A percentile compares a stretch with the other conserved stretches of the same genome.
Conservation (phyloP, 805 yeast genomes). For the Barnettozyma sucrosica region DNA sequence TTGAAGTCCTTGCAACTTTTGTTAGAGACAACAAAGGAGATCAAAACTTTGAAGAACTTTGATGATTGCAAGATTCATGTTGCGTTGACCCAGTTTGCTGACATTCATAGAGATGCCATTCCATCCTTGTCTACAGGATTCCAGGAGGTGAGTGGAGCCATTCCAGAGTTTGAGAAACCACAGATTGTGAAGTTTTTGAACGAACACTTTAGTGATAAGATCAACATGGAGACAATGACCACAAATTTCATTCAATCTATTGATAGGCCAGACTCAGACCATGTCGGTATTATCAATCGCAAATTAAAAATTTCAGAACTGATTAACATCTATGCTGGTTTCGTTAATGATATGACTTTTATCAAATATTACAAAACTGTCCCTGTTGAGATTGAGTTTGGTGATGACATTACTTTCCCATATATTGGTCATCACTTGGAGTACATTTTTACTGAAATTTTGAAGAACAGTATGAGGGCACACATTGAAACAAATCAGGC, state of each 20-base stretch:
- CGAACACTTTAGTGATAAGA: constrained; percentile 74
- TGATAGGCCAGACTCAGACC: constrained; percentile 36
- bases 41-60: constrained; percentile 24
- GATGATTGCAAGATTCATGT: constrained; percentile 47
- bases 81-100: constrained; percentile 54
- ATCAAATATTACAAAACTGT: constrained; percentile 79
- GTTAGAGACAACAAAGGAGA: constrained; percentile 38
- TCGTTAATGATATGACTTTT: constrained; percentile 77
- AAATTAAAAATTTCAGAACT: constrained; percentile 58
- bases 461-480: constrained; percentile 85
- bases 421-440: constrained; percentile 86
- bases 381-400: constrained; percentile 49
- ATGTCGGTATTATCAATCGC: constrained; percentile 63
- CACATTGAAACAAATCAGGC: constrained; percentile 59
- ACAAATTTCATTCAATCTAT: constrained; percentile 77
- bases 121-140: constrained; percentile 81
- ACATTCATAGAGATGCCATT: constrained; percentile 78
- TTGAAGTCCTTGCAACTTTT: constrained; percentile 58
- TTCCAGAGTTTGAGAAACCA: constrained; percentile 30
- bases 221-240: constrained; percentile 78
- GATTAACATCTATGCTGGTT: constrained; percentile 57
- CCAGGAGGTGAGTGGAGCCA: constrained; percentile 49
- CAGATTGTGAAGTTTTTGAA: constrained; percentile 62
- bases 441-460: constrained; percentile 77
- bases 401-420: constrained; percentile 60